Evolutionary conservation across 1,284 basidiomycete species (phyloP).

Genomic region (Cerioporus squamosus): DNA sequence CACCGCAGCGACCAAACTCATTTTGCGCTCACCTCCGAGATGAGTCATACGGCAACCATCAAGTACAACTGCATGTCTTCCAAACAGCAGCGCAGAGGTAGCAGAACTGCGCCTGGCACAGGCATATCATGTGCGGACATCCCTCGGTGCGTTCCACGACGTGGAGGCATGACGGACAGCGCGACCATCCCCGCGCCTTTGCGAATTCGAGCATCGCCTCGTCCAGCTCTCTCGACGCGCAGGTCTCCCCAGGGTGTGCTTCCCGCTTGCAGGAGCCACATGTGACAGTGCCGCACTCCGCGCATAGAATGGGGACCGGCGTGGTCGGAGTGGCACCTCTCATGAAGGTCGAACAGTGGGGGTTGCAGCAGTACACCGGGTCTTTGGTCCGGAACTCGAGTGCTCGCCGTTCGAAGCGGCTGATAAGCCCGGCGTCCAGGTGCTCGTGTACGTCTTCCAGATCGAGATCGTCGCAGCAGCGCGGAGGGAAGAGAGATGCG

Average conservation of each 20-base stretch:
- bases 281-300: constrained; percentile 7
- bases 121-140: constrained; percentile 29
- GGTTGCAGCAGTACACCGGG: constrained; percentile 24
- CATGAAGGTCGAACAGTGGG: constrained; percentile 22
- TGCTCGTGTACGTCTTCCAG: constrained; percentile 10
- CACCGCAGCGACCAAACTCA: too few species aligned
- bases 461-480: constrained; percentile 22
- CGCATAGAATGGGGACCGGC: constrained; percentile 1
- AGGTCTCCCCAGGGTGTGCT: constrained; percentile 15
- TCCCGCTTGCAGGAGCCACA: constrained; percentile 23
- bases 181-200: constrained; percentile 22
- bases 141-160: constrained; percentile 26
- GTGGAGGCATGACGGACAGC: constrained; percentile 26
- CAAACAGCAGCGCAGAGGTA: constrained; percentile 27
- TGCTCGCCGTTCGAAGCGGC: constrained; percentile 6
- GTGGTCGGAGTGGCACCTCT: constrained; percentile 1
- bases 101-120: constrained; percentile 28
- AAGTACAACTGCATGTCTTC: constrained; percentile 24
- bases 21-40: too few species aligned
- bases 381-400: constrained; percentile 16
- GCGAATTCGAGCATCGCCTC: constrained; percentile 20
- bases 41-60: too few species aligned
- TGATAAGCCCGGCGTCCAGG: constrained; percentile 5
- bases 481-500: constrained; percentile 25
- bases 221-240: constrained; percentile 8